A percentile compares a stretch with the other conserved stretches of the same genome.
phyloP scores from a whole-genome alignment of 768 basidiomycete species.

The Xanthoconium stramineum region DNA sequence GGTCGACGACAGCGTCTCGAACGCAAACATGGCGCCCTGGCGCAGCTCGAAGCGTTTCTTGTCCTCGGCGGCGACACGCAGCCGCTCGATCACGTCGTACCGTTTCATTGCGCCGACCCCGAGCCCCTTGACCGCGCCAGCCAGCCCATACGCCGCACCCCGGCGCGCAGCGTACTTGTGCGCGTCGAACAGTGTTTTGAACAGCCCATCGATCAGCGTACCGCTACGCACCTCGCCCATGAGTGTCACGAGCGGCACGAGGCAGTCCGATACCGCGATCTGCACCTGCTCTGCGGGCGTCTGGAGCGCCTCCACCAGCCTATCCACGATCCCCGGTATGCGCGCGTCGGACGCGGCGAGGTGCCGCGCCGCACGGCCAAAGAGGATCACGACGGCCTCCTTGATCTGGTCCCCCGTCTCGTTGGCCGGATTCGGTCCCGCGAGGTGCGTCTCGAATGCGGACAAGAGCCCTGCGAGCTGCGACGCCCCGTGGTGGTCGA shows the following conservation, averaged over 20 bases:
- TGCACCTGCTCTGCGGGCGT: slow-evolving; percentile 97
- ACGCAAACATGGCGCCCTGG: slow-evolving; percentile 93
- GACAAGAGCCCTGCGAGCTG: slow-evolving; percentile 71
- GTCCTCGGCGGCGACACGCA: slow-evolving; percentile 78
- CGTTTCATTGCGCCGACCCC: slow-evolving; percentile 86
- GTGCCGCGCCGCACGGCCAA: slow-evolving; percentile 89
- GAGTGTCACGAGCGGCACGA: slow-evolving; percentile 78
- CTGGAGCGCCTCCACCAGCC: slow-evolving; percentile 84
- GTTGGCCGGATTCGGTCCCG: slow-evolving; percentile 47
- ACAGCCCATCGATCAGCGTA: slow-evolving; percentile 69
- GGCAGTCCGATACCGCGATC: slow-evolving; percentile 92
- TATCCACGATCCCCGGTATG: slow-evolving; percentile 76
- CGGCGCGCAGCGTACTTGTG: slow-evolving; percentile 90
- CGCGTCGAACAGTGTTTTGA: slow-evolving; percentile 72
- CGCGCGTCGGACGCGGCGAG: slow-evolving; percentile 73
- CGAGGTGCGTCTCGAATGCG: slow-evolving; percentile 79
- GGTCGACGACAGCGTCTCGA: slow-evolving; percentile 87
- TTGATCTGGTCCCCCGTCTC: slow-evolving; percentile 86
- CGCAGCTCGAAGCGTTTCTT: slow-evolving; percentile 85
- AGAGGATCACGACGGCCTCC: slow-evolving; percentile 91
- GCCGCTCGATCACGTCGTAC: slow-evolving; percentile 68
- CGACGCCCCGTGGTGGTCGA: slow-evolving; percentile 78
- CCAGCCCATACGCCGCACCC: slow-evolving; percentile 96
- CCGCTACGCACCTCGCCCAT: slow-evolving; percentile 47
- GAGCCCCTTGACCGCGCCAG: slow-evolving; percentile 88